Conservation (phyloP, 2,329 filamentous ascomycete genomes). For the Phaeosphaeriaceae sp. region DNA sequence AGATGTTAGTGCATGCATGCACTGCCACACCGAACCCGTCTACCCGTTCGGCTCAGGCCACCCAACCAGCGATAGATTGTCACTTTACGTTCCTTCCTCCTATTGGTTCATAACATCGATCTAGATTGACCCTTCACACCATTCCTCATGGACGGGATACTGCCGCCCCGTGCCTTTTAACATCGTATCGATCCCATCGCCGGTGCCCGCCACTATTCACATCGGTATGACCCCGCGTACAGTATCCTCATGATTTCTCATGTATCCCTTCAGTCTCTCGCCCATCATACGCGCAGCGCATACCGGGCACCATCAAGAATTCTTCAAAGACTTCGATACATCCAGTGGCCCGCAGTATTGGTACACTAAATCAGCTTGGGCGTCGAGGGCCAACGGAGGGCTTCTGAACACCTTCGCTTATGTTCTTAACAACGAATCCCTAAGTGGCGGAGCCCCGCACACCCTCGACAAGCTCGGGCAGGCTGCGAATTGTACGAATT, state of each 20-base stretch:
- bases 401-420: neutral
- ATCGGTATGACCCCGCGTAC: neutral
- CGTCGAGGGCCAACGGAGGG: neutral
- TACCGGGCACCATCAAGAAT: neutral
- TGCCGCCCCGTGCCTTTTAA: too few species aligned
- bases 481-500: conserved; percentile 1
- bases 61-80: neutral
- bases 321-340: neutral
- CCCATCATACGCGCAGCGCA: neutral
- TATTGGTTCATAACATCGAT: neutral
- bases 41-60: neutral
- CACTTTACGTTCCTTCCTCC: neutral
- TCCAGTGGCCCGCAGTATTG: neutral
- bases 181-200: neutral
- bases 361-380: neutral
- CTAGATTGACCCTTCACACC: neutral
- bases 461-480: neutral
- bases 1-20: neutral
- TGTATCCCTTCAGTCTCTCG: conserved; percentile 2
- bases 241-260: neutral
- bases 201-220: neutral
- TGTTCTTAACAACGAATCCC: neutral
- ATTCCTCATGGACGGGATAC: too few species aligned
- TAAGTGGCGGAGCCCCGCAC: neutral
- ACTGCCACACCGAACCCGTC: neutral